Evolutionary conservation across 345 rosid species (phyloP).

Genomic region (Hibiscus trionum): DNA sequence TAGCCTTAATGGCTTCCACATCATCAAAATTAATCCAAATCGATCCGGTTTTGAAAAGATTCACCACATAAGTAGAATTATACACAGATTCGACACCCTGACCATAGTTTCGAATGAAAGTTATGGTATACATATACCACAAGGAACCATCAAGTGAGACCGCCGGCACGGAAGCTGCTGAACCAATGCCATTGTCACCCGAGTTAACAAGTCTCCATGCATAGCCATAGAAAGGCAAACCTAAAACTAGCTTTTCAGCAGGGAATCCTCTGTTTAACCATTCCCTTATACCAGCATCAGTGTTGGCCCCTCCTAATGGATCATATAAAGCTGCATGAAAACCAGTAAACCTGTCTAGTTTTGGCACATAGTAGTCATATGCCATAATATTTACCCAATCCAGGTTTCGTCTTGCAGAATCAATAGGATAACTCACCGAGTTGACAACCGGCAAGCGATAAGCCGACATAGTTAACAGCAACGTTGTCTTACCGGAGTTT

Average conservation of each 20-base stretch:
- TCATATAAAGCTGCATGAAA: conserved; percentile 25
- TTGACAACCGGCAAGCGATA: not conserved
- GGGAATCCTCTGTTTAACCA: conserved; percentile 22
- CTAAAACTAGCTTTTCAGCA: conserved; percentile 18
- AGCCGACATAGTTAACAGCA: conserved; percentile 17
- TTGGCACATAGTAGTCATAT: conserved; percentile 24
- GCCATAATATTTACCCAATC: conserved; percentile 16
- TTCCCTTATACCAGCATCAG: conserved; percentile 10
- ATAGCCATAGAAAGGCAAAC: conserved; percentile 26
- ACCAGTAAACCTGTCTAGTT: conserved; percentile 14
- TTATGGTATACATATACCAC: conserved; percentile 18
- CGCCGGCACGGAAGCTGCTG: conserved; percentile 17
- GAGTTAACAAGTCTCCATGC: conserved; percentile 18
- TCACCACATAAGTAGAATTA: conserved; percentile 30
- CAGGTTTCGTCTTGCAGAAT: conserved; percentile 15
- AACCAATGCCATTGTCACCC: conserved; percentile 8
- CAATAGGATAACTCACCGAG: conserved; percentile 13
- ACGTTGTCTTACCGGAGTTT: conserved; percentile 9
- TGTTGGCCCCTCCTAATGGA: not conserved
- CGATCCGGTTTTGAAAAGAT: conserved; percentile 14
- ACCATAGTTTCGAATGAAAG: conserved; percentile 14
- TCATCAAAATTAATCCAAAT: conserved; percentile 42
- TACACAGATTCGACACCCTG: conserved; percentile 20
- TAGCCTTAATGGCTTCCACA: conserved; percentile 26
- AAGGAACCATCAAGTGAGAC: conserved; percentile 11